Conservation (phyloP, 352 stramenopile species). For the Globisporangium iwayamae region DNA sequence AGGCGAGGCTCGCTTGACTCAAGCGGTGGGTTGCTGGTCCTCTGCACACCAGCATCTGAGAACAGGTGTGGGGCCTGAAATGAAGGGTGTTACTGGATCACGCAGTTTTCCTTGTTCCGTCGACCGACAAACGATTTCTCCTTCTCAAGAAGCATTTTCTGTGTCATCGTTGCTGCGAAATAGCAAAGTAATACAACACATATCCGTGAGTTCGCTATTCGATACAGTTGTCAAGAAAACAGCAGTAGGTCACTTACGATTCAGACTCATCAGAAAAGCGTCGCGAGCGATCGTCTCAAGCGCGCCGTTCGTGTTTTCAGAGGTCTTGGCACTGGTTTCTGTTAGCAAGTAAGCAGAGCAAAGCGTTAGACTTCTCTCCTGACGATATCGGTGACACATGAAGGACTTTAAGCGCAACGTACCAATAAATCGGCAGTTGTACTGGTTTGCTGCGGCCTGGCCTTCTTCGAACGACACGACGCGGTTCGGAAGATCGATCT, state of each 20-base stretch:
- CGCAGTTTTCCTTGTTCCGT: constrained; percentile 80
- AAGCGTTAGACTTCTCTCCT: constrained; percentile 14
- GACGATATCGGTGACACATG: background rate
- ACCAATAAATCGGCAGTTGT: constrained; percentile 87
- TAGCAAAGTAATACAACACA: background rate
- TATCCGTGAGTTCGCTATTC: background rate
- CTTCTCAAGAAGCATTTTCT: constrained; percentile 77
- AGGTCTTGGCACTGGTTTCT: constrained; percentile 90
- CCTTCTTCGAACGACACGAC: constrained; percentile 78
- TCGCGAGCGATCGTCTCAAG: constrained; percentile 85
- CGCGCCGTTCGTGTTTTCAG: constrained; percentile 82
- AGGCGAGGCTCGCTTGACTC: background rate
- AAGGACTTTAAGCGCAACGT: constrained; percentile 12
- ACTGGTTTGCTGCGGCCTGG: constrained; percentile 73
- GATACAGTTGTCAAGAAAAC: background rate
- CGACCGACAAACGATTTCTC: constrained; percentile 68
- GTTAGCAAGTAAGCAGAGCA: constrained; percentile 6
- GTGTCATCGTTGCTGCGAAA: constrained; percentile 56
- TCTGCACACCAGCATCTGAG: constrained; percentile 2
- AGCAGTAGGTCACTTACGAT: constrained; percentile 48
- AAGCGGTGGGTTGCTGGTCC: background rate
- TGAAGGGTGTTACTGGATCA: constrained; percentile 43
- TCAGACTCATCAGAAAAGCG: constrained; percentile 82
- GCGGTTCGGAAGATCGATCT: constrained; percentile 88
- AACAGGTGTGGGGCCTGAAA: background rate